Conservation (phyloP, 441 rosid species). For the Heliophila coronopifolia region DNA sequence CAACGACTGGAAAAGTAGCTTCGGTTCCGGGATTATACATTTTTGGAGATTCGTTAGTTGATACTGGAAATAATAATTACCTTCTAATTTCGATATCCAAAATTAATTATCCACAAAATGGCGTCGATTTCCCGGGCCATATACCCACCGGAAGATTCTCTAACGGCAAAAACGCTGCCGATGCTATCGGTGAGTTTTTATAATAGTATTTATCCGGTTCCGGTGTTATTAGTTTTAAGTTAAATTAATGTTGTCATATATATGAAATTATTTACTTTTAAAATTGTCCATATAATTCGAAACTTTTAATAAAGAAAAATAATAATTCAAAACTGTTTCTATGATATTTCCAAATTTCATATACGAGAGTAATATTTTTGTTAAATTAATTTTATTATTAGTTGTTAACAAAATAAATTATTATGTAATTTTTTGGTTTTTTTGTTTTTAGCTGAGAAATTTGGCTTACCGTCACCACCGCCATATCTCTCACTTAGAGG, state of each 20-base stretch:
- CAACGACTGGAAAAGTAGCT: too few species aligned
- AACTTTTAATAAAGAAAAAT: too few species aligned
- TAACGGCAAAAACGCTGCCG: conserved; percentile 68
- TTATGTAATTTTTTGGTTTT: too few species aligned
- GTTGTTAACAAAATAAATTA: too few species aligned
- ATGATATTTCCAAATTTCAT: too few species aligned
- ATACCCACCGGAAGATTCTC: conserved; percentile 51
- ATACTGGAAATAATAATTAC: conserved; percentile 85
- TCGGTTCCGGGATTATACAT: conserved; percentile 69
- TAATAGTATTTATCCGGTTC: too few species aligned
- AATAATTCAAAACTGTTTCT: too few species aligned
- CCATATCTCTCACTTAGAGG: conserved; percentile 41
- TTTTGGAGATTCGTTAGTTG: conserved; percentile 93
- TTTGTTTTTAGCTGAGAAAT: conserved; percentile 52
- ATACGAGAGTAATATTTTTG: too few species aligned
- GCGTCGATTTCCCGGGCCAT: conserved; percentile 41
- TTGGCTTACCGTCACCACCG: conserved; percentile 47
- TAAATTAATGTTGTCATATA: too few species aligned
- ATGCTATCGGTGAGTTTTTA: conserved; percentile 44
- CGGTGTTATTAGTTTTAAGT: too few species aligned
- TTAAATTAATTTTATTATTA: background rate
- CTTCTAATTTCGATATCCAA: conserved; percentile 65
- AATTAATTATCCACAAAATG: conserved; percentile 55
- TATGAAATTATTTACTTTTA: too few species aligned
- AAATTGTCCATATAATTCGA: too few species aligned